Evolutionary conservation across 805 yeast genomes (phyloP).

Genomic region (Saccharomycopsis fibuligera): DNA sequence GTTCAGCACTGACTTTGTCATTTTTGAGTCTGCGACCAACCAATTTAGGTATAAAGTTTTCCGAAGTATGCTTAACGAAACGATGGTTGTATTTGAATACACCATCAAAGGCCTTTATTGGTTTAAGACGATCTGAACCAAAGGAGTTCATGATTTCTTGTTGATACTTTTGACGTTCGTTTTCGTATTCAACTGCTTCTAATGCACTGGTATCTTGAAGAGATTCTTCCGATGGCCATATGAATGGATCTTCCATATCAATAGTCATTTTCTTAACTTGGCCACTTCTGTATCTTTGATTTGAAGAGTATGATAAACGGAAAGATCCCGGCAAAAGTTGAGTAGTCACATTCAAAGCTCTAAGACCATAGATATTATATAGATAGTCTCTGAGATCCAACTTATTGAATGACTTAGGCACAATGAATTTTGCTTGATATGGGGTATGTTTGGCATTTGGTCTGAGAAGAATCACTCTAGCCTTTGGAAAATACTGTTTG

Average conservation of each 20-base stretch:
- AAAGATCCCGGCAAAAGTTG: conserved; percentile 73
- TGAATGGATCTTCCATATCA: conserved; percentile 90
- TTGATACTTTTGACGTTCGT: conserved; percentile 46
- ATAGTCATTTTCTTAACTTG: conserved; percentile 95
- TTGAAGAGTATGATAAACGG: conserved; percentile 42
- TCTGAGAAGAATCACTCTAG: conserved; percentile 69
- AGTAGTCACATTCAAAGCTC: conserved; percentile 84
- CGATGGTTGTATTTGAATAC: conserved; percentile 33
- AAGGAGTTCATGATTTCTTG: conserved; percentile 40
- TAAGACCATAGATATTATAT: conserved; percentile 81
- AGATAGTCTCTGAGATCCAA: conserved; percentile 91
- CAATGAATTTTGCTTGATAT: conserved; percentile 92
- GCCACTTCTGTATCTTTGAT: conserved; percentile 68
- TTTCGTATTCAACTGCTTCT: conserved; percentile 33
- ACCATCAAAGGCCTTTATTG: conserved; percentile 72
- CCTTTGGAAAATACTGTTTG: conserved; percentile 78
- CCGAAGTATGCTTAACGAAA: conserved; percentile 43
- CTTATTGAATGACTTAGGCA: conserved; percentile 89
- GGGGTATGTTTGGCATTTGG: conserved; percentile 98
- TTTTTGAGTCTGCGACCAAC: conserved; percentile 38
- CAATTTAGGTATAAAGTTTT: conserved; percentile 55
- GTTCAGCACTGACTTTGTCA: conserved; percentile 25
- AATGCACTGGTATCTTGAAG: conserved; percentile 28
- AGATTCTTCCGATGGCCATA: conserved; percentile 75
- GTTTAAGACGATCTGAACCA: conserved; percentile 67